Base-by-base conservation (phyloP, 2,329 filamentous ascomycete species). In the Colletotrichum brevisporum region DNA sequence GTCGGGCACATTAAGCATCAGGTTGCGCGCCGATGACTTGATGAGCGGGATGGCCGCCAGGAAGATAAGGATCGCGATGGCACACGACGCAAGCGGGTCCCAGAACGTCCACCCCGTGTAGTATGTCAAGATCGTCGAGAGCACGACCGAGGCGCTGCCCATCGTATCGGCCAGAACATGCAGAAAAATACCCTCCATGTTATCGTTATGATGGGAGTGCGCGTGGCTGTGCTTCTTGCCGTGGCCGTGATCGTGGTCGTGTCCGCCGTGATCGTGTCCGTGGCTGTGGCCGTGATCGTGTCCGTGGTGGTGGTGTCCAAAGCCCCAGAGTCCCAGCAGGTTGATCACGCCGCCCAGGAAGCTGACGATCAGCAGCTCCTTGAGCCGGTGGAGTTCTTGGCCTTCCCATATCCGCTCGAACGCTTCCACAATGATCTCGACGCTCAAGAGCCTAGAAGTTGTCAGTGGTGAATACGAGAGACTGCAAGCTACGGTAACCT, bases 181-280 rank as follows among this genome's bases (percentile, higher is more conserved):
- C 21, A 99, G 85, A 80, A 97, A 99, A 73, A 99, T 98, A 13
- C 96, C 96, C 74, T 96, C 83, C 95, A 99, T 98, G 77, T 99
- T 99, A 75, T 99, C 96, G 78, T 97, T 97, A 71, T 94, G 92
- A 63, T 86, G 82, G 16, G 77, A 75, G 67, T 83, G 79, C n/a
- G 73, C 78, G 59, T 83, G 77, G 31, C 67, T 75, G 71, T 86
- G 82, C 10, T 75, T 76, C 71, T 83, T 80, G 10, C 77, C 75
- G 67, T 87, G 83, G 2, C 73, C 73, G 56, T 84, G 78, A 24
- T 77, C 77, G 67, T 86, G 83, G n/a, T 76, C 77, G 70, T 88
- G 83, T 3, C 76, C 75, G 72, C 87, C 77, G 48, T 78, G 75
- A 8, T 78, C 71, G 61, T 82, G 79, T 60, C 76, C 73, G 57